Conservation (phyloP, 192 early-diverging fungal species). For the Podila minutissima region DNA sequence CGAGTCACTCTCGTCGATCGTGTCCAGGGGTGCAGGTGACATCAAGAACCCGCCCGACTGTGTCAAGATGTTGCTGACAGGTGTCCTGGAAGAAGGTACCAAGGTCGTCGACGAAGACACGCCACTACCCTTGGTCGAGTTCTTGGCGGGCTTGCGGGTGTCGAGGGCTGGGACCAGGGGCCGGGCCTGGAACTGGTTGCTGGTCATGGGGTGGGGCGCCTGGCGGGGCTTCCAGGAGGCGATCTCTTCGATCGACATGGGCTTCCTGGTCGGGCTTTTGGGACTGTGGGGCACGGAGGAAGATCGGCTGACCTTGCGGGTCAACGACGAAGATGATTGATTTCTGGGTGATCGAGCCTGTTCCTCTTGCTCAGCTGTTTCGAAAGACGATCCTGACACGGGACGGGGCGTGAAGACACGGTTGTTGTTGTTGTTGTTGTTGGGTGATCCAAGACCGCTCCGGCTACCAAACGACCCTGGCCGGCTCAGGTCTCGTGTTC, state of each 20-base stretch:
- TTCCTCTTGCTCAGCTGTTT: conserved; percentile 8
- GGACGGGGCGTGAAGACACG: conserved; percentile 1
- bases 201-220: neutral
- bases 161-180: conserved; percentile 14
- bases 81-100: neutral
- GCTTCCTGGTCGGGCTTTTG: neutral
- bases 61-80: conserved; percentile 3
- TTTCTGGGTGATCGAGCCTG: neutral
- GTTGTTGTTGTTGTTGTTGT: neutral
- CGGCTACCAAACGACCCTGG: too few relatives aligned
- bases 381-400: conserved; percentile 23
- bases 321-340: neutral
- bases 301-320: conserved; percentile 1
- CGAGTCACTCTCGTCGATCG: neutral
- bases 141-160: conserved; percentile 10
- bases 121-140: conserved; percentile 9
- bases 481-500: conserved; percentile 25
- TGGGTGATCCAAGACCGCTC: neutral
- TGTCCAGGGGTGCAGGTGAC: neutral
- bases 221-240: conserved; percentile 32
- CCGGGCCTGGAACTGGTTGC: neutral
- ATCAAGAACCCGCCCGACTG: neutral
- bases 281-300: neutral
- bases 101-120: conserved; percentile 12
- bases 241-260: conserved; percentile 26